Evolutionary conservation across 1,284 basidiomycete genomes (phyloP).

Genomic region (Tylopilus orsonianus): DNA sequence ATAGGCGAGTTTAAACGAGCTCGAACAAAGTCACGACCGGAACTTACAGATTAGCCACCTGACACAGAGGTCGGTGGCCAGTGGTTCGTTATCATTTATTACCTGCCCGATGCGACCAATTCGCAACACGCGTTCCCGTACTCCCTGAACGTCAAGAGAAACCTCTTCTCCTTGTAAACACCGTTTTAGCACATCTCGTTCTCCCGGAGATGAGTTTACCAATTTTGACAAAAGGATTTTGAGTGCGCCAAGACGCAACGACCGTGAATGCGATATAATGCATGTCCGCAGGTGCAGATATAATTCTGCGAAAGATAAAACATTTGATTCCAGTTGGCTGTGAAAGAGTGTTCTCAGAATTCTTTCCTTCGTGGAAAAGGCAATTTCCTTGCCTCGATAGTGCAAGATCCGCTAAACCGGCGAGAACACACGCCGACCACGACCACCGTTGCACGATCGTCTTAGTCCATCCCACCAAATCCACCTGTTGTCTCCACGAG

Average conservation of each 20-base stretch:
- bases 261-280: conserved; percentile 59
- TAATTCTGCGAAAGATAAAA: conserved; percentile 42
- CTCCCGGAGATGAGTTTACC: conserved; percentile 40
- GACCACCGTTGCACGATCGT: conserved; percentile 53
- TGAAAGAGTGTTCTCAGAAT: neutral
- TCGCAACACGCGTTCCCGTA: conserved; percentile 77
- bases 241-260: conserved; percentile 54
- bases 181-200: conserved; percentile 59
- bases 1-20: neutral
- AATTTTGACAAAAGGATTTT: conserved; percentile 51
- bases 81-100: conserved; percentile 50
- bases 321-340: conserved; percentile 23
- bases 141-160: conserved; percentile 72
- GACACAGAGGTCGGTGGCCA: conserved; percentile 54
- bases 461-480: conserved; percentile 48
- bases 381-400: conserved; percentile 42
- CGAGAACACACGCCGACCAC: conserved; percentile 56
- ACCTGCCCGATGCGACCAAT: conserved; percentile 62
- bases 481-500: conserved; percentile 43
- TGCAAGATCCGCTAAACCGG: conserved; percentile 51
- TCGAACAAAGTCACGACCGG: conserved; percentile 1
- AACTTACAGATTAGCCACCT: conserved; percentile 65
- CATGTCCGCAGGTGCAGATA: conserved; percentile 47
- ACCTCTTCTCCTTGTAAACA: conserved; percentile 76
- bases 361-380: neutral